These are phyloP conservation scores for Lactarius pseudohatsudake DNA, from an alignment of 768 basidiomycete genomes.

Conservation along the genomic window DNA sequence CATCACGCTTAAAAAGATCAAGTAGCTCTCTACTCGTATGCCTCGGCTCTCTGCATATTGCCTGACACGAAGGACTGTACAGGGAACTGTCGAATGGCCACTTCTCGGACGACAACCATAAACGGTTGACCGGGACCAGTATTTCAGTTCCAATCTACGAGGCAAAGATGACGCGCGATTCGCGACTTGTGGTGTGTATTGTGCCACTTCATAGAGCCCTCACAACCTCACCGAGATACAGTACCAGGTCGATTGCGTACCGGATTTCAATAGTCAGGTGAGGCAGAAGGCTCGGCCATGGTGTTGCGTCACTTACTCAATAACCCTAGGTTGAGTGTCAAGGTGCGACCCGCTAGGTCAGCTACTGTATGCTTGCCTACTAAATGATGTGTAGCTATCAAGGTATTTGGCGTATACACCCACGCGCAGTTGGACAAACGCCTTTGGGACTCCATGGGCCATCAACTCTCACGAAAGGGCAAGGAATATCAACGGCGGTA, in stretches of 20 bases:
- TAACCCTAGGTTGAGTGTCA: conserved; percentile 39
- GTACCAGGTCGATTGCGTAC: conserved; percentile 33
- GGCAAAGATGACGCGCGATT: conserved; percentile 56
- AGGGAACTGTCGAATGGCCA: conserved; percentile 71
- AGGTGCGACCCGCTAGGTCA: conserved; percentile 32
- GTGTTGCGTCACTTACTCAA: too few species aligned
- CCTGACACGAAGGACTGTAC: conserved; percentile 1
- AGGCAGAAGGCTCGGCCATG: not conserved
- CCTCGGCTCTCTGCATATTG: not conserved
- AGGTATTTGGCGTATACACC: conserved; percentile 51
- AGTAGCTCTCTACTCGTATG: conserved; percentile 37
- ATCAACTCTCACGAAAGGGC: conserved; percentile 44
- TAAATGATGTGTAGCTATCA: conserved; percentile 39
- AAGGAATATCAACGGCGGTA: conserved; percentile 56
- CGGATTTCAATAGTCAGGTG: conserved; percentile 26
- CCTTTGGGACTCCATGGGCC: conserved; percentile 48
- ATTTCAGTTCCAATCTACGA: conserved; percentile 60
- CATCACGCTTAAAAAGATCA: conserved; percentile 68
- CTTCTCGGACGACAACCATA: conserved; percentile 70
- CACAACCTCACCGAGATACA: conserved; percentile 18
- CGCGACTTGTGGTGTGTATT: conserved; percentile 25
- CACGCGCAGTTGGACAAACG: conserved; percentile 46
- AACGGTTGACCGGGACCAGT: conserved; percentile 47
- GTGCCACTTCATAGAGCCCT: not conserved
- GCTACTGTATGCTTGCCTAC: not conserved